These are phyloP conservation scores for Prosopis cineraria DNA, from an alignment of 306 rosid species.

Conservation along the genomic window DNA sequence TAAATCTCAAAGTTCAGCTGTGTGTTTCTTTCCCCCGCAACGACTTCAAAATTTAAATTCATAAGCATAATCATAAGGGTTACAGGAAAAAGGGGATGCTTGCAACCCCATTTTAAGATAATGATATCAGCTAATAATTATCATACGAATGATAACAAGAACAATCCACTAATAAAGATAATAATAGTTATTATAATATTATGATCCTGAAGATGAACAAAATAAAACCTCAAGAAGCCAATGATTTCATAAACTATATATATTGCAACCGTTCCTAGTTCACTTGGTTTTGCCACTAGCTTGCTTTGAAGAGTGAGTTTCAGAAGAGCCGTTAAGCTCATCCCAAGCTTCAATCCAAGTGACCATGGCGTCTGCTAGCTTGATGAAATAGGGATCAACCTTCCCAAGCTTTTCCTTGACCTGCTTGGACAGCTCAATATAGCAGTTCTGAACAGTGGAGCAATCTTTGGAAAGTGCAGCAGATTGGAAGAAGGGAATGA, in stretches of 20 bases:
- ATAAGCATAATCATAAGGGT: not conserved
- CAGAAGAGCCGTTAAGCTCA: not conserved
- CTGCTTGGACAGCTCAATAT: slow-evolving; percentile 47
- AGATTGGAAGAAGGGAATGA: slow-evolving; percentile 51
- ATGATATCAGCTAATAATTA: not conserved
- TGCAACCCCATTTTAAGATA: not conserved
- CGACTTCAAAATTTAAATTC: not conserved
- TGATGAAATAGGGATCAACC: slow-evolving; percentile 41
- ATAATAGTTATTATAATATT: not conserved
- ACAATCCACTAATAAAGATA: not conserved
- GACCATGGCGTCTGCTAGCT: slow-evolving; percentile 22
- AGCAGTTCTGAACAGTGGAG: slow-evolving; percentile 48
- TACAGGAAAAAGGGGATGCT: not conserved
- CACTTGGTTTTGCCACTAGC: slow-evolving; percentile 2
- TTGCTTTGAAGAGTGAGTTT: not conserved
- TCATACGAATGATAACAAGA: not conserved
- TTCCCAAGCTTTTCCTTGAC: slow-evolving; percentile 48
- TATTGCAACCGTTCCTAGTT: not conserved
- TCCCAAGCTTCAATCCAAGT: slow-evolving; percentile 27
- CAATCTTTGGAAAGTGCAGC: slow-evolving; percentile 43
- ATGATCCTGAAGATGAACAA: not conserved
- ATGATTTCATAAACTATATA: not conserved
- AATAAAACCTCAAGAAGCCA: not conserved
- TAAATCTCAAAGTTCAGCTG: not conserved
- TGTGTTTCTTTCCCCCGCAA: not conserved